These are phyloP conservation scores for Lagerstroemia speciosa DNA, from an alignment of 345 rosid species.

Conservation along the genomic window DNA sequence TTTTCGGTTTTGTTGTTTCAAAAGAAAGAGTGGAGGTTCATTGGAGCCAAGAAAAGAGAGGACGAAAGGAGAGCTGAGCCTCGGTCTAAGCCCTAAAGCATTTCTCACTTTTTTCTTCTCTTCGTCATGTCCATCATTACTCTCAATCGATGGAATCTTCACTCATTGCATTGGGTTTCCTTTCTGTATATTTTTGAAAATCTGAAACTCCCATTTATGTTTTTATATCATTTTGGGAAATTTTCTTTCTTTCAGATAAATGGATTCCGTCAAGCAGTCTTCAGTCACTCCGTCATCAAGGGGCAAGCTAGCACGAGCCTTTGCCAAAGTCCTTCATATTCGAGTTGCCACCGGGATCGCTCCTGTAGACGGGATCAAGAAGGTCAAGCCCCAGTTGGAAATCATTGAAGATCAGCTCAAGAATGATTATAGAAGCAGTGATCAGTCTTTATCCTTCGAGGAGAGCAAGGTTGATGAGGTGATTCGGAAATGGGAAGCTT, in stretches of 20 bases:
- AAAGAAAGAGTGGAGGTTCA: not conserved
- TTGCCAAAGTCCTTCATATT: slow-evolving; percentile 59
- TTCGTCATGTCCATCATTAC: not conserved
- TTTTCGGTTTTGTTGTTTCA: not conserved
- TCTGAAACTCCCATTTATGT: not conserved
- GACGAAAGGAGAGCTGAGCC: not conserved
- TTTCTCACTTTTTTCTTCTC: not conserved
- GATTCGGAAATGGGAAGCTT: slow-evolving; percentile 22
- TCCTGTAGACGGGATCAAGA: slow-evolving; percentile 45
- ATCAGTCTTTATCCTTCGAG: slow-evolving; percentile 34
- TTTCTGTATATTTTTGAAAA: not conserved
- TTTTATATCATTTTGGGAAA: not conserved
- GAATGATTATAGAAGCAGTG: not conserved
- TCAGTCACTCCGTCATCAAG: slow-evolving; percentile 36
- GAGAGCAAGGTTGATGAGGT: slow-evolving; percentile 29
- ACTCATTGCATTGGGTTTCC: not conserved
- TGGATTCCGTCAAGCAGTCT: slow-evolving; percentile 67
- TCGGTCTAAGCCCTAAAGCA: not conserved
- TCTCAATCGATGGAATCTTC: not conserved
- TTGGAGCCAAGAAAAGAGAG: not conserved
- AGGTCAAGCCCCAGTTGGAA: slow-evolving; percentile 29
- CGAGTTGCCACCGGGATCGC: slow-evolving; percentile 50
- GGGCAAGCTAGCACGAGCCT: slow-evolving; percentile 52
- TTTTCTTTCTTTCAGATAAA: slow-evolving; percentile 21
- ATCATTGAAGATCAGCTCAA: slow-evolving; percentile 22